Evolutionary conservation across 192 early-diverging fungal genomes (phyloP), one percentile per base, ranked within the genome.

Genomic region (Gryganskiella cystojenkinii): DNA sequence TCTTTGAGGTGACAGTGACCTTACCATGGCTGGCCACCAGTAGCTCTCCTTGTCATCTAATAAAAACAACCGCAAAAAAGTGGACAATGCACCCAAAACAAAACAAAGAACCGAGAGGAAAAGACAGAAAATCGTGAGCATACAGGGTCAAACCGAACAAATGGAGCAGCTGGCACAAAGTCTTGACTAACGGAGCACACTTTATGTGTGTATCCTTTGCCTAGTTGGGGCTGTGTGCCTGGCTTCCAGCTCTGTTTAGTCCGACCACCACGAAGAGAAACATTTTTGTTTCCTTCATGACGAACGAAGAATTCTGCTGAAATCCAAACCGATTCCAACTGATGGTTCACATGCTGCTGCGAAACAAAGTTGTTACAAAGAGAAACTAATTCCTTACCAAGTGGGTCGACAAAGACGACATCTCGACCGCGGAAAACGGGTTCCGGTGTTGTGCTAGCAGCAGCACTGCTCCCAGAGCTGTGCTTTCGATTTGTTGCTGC

Each of bases 1-100:
- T n/a, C n/a, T n/a, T n/a, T n/a, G n/a, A n/a, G n/a, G n/a, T n/a
- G n/a, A 34, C 22, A 33, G 17, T 11, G 28, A 46, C 42, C 46
- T 78, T 78, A 78, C 74, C 74, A 78, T 78, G 34, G 74, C 74
- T 20, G 74, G 74, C 74, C 74, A 78, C 74, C 74, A 78, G 60
- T 78, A 78, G 43, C 59, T 63, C 50, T 68, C 66, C 60, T 67
- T 78, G 28, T 78, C 74, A 78, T 78, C 74, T 78, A 67, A 8
- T 30, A 28, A 44, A 27, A 17, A 33, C 33, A 22, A 54, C 7
- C 25, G 37, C 53, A 40, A 24, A 25, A 30, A 42, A 14, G n/a
- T 28, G 15, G 46, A 5, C 52, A 56, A 19, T 43, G 30, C 14
- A 31, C 14, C 6, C 20, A 66, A 45, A 20, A 33, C 20, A 54